phyloP scores from a whole-genome alignment of 441 rosid species.

The Eutrema salsugineum region DNA sequence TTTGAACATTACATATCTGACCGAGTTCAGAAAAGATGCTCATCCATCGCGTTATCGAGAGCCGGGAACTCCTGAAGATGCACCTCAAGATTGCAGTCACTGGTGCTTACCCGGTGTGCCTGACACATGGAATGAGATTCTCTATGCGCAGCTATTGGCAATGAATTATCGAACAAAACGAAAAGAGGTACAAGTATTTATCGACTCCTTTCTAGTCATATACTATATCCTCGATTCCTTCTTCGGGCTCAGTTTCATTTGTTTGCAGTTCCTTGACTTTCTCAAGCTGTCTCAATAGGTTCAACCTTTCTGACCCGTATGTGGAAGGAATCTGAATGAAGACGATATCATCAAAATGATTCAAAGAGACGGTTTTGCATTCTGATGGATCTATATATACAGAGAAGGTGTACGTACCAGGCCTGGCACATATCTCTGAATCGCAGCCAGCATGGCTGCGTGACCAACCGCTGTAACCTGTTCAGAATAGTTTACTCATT shows the following conservation, averaged over 20 bases:
- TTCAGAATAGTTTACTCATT: conserved; percentile 10
- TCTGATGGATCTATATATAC: not conserved
- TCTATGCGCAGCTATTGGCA: conserved; percentile 56
- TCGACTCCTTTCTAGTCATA: conserved; percentile 31
- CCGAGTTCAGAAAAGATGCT: conserved; percentile 59
- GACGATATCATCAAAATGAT: conserved; percentile 9
- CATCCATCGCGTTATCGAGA: conserved; percentile 67
- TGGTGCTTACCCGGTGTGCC: conserved; percentile 85
- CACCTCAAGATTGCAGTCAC: conserved; percentile 81
- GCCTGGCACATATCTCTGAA: conserved; percentile 84
- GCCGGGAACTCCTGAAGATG: conserved; percentile 48
- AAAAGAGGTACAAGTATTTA: conserved; percentile 4
- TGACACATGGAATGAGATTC: conserved; percentile 70
- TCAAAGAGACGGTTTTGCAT: not conserved
- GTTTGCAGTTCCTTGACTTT: conserved; percentile 74
- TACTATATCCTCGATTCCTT: conserved; percentile 38
- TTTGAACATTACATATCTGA: conserved; percentile 63
- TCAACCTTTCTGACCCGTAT: conserved; percentile 80
- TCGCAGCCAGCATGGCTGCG: conserved; percentile 92
- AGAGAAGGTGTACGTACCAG: conserved; percentile 42
- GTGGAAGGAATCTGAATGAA: conserved; percentile 82
- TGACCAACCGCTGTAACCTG: conserved; percentile 97
- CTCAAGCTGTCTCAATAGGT: conserved; percentile 84
- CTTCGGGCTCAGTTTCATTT: conserved; percentile 48
- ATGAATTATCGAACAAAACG: conserved; percentile 40